Evolutionary conservation across 805 yeast genomes (phyloP), one percentile per base, ranked within the genome.

Genomic region (Blastobotrys muscicola): DNA sequence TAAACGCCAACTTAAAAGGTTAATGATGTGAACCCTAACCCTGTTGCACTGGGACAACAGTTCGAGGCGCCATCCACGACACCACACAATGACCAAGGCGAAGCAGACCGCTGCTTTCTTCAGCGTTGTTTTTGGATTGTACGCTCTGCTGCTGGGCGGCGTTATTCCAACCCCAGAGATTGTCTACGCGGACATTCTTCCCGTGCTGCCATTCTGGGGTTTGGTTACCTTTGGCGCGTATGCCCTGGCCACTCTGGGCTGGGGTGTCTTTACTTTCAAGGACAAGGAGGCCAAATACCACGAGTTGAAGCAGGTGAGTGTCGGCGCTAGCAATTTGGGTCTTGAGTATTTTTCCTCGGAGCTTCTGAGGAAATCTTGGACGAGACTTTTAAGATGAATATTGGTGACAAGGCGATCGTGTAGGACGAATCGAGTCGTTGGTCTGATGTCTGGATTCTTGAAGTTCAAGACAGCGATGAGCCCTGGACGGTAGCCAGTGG

Each of bases 181-280:
- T 29, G 54, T 80, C 51, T 71, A 68, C 39, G 54, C 65, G 23
- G 78, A 78, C 51, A 71, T 80, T 40, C 62, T 81, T 48, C 86
- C 86, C 8, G 78, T 69, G 45, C 54, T 81, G 46, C 87, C 87
- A 30, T 79, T 72, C 69, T 81, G 86, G 87, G 72, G 68, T 0
- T 64, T 81, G 48, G 82, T 81, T 31, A 54, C 80, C 1, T 80
- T 80, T 59, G 87, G 87, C 26, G 67, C 82, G 33, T 81, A 78
- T 55, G 78, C 86, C 12, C 68, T 80, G 54, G 80, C 74, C 41
- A 74, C 82, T 12, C 68, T 80, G 47, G 87, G 87, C 39, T 74
- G 74, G 68, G 85, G 83, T 39, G 80, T 80, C 11, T 64, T 68
- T 55, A 75, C 85, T 1, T 78, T 80, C 67, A 78, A 80, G 50